Conservation (phyloP, 75 land plant genomes). For the Ceratopteris richardii region DNA sequence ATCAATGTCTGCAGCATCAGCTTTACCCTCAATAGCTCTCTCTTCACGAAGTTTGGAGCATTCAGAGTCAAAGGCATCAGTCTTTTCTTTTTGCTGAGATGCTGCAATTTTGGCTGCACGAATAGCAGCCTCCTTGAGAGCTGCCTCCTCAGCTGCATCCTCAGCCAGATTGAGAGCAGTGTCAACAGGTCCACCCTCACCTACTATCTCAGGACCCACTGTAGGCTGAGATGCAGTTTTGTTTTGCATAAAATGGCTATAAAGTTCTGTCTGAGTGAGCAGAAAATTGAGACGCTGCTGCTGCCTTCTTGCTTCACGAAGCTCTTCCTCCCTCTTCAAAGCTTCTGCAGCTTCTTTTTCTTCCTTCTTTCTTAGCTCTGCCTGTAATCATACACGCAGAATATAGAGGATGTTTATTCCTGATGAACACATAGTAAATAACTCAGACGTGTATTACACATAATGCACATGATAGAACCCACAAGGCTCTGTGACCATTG, state of each 20-base stretch:
- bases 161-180: constrained; percentile 21
- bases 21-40: constrained; percentile 14
- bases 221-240: constrained; percentile 40
- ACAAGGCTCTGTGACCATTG: no score
- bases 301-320: constrained; percentile 84
- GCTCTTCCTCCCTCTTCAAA: constrained; percentile 88
- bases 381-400: constrained; percentile 47
- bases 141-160: constrained; percentile 78
- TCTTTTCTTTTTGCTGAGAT: constrained; percentile 59
- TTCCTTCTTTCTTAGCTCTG: constrained; percentile 79
- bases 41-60: constrained; percentile 58
- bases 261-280: constrained; percentile 85
- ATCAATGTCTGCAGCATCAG: constrained; percentile 60
- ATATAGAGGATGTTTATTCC: no score
- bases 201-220: constrained; percentile 17
- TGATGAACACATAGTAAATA: no score
- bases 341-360: constrained; percentile 99
- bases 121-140: constrained; percentile 65
- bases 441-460: no score
- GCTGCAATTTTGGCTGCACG: constrained; percentile 73
- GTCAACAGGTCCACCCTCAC: constrained; percentile 14
- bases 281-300: constrained; percentile 90
- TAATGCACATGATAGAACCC: no score
- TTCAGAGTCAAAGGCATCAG: constrained; percentile 76
- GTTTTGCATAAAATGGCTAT: constrained; percentile 97